These are phyloP conservation scores for Shiraia sp. DNA, from an alignment of 2,329 filamentous ascomycete species.

Conservation along the genomic window DNA sequence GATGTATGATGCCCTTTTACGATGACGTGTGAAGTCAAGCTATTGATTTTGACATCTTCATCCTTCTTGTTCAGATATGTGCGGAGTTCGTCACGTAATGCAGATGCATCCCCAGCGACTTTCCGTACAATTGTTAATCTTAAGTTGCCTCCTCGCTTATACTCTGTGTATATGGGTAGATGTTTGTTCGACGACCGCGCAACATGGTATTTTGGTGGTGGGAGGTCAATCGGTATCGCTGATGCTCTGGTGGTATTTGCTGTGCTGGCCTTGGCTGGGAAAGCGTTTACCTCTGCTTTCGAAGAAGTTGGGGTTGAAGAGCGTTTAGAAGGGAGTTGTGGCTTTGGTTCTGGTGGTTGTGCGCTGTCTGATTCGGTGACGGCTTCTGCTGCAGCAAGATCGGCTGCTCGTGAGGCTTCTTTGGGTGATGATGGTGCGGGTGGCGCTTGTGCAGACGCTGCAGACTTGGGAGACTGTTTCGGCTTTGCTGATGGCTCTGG, in stretches of 20 bases:
- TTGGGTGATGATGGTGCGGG: slow-evolving; percentile 40
- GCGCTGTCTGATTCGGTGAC: slow-evolving; percentile 39
- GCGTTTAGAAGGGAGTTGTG: slow-evolving; percentile 21
- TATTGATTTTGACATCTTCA: slow-evolving; percentile 61
- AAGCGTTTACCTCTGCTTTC: slow-evolving; percentile 2
- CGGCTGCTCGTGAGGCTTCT: slow-evolving; percentile 31
- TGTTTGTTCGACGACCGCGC: slow-evolving; percentile 70
- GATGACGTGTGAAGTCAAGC: slow-evolving; percentile 69
- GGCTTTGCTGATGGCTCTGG: slow-evolving; percentile 30
- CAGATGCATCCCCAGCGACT: slow-evolving; percentile 71
- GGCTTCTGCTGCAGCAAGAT: slow-evolving; percentile 40
- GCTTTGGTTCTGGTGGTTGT: slow-evolving; percentile 27
- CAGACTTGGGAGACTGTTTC: slow-evolving; percentile 23
- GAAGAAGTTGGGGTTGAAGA: neutral
- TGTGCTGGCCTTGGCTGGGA: slow-evolving; percentile 2
- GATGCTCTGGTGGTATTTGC: slow-evolving; percentile 6
- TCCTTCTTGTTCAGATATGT: slow-evolving; percentile 60
- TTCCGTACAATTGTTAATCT: slow-evolving; percentile 77
- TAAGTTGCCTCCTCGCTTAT: slow-evolving; percentile 75
- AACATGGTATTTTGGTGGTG: slow-evolving; percentile 66
- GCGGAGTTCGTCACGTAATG: slow-evolving; percentile 67
- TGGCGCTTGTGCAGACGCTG: slow-evolving; percentile 20
- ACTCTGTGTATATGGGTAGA: slow-evolving; percentile 75
- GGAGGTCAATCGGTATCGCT: slow-evolving; percentile 12
- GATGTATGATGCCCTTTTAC: slow-evolving; percentile 33